A percentile compares a stretch with the other conserved stretches of the same genome.
Evolutionary conservation across 176 grass and related monocot genomes (phyloP).

Genomic region (Secale cereale): DNA sequence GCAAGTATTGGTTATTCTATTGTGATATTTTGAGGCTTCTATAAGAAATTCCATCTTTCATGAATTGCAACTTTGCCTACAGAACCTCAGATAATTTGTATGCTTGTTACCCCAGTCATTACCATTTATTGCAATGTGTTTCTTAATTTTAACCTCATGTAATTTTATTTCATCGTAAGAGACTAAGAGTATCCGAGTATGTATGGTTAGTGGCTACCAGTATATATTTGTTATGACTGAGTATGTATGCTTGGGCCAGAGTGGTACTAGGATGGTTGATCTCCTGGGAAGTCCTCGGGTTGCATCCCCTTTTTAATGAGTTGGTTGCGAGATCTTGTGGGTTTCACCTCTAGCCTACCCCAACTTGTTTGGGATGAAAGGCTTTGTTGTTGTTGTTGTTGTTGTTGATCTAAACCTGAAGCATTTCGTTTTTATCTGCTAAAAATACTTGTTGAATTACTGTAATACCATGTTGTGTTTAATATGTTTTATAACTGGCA

Average conservation of each 20-base stretch:
- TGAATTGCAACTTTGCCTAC: neutral
- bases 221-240: neutral
- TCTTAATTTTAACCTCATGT: neutral
- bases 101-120: neutral
- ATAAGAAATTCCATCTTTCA: conserved; percentile 6
- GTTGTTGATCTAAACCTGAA: neutral
- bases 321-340: too few relatives aligned
- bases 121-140: neutral
- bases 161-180: neutral
- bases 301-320: too few relatives aligned
- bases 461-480: neutral
- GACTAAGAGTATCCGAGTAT: neutral
- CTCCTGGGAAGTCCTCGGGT: too few relatives aligned
- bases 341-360: too few relatives aligned
- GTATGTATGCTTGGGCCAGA: too few relatives aligned
- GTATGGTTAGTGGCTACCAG: neutral
- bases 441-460: neutral
- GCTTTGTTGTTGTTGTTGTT: too few relatives aligned
- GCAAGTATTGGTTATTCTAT: neutral
- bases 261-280: too few relatives aligned
- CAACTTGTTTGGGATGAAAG: too few relatives aligned
- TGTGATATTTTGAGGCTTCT: neutral
- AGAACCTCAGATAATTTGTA: neutral
- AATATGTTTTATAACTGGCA: neutral
- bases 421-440: neutral